Percentiles rank a stretch among this genome's conserved stretches.
Conservation (phyloP, 2,329 filamentous ascomycete genomes). For the Aspergillus japonicus region DNA sequence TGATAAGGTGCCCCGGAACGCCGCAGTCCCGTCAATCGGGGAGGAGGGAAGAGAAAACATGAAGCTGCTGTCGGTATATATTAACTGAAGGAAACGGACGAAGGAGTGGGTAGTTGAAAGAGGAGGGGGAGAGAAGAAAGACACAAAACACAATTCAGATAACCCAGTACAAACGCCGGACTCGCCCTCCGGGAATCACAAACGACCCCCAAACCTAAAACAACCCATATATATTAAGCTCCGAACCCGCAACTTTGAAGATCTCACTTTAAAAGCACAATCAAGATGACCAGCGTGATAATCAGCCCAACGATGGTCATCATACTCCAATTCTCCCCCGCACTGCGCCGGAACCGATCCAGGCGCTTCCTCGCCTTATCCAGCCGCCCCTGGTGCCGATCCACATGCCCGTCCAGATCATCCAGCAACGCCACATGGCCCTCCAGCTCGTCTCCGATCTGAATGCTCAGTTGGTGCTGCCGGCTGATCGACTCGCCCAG, state of each 20-base stretch:
- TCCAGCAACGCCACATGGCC: conserved; percentile 85
- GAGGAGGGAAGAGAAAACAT: too few species aligned
- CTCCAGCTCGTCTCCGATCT: conserved; percentile 94
- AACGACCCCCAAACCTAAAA: neutral
- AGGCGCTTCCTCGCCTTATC: conserved; percentile 72
- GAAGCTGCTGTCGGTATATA: too few species aligned
- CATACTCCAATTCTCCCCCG: conserved; percentile 85
- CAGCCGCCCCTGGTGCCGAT: conserved; percentile 74
- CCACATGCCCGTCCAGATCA: conserved; percentile 79
- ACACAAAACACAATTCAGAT: too few species aligned
- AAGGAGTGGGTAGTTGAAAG: too few species aligned
- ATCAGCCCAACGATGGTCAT: conserved; percentile 78
- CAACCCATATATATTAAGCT: neutral
- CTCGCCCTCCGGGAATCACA: neutral
- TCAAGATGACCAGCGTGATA: conserved; percentile 75
- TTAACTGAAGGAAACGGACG: too few species aligned
- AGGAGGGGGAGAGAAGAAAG: too few species aligned
- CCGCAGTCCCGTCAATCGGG: too few species aligned
- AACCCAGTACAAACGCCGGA: too few species aligned
- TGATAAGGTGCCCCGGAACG: too few species aligned
- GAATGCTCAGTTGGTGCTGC: conserved; percentile 88
- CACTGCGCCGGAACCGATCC: conserved; percentile 68
- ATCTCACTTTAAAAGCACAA: conserved; percentile 71
- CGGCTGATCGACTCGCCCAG: conserved; percentile 83
- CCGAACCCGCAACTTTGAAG: neutral